Base-by-base conservation (phyloP, 164 flowering plant species). In the Vitis labrusca region DNA sequence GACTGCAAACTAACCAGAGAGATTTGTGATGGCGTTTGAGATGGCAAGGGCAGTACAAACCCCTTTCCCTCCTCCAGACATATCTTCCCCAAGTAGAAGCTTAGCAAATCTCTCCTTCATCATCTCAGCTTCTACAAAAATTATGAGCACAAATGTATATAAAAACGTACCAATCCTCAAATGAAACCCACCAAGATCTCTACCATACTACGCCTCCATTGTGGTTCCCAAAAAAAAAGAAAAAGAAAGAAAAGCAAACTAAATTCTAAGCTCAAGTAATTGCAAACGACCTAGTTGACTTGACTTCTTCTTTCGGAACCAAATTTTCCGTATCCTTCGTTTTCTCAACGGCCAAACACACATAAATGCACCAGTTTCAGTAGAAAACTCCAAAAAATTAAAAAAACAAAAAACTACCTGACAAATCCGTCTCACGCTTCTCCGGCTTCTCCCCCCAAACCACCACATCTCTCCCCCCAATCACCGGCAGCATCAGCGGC, bases 11-110 rank as follows among this genome's bases (percentile, higher is more conserved):
- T 66, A 23, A 89, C 91, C 93, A 62, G 93, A 88, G 56, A 89
- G 88, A 79, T 89, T 89, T 8, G 91, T 89, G 54, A 89, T 87
- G 48, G 93, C 88, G 57, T 89, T 87, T 17, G 91, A 89, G 69
- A 89, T 87, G 27, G 93, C 91, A 47, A 89, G 86, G 8, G 93
- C 93, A 67, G 89, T 87, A 67, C 93, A 89, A 5, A 89, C 93
- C 7, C 93, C 93, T 73, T 85, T 89, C 7, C 91, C 93, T 14
- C 93, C 93, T 37, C 90, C 93, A 50, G 93, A 89, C 93, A 89
- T 89, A 77, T 89, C 93, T 73, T 89, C 93, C 23, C 93, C 93
- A 3, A 89, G 78, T 9, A 89, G 82, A 64, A 89, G 85, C 78
- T 89, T 89, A 17, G 89, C 88, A 64, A 89, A 89, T 79, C 88